These are phyloP conservation scores for Oleoguttula mirabilis DNA, from an alignment of 495 filamentous ascomycete genomes.

Conservation along the genomic window DNA sequence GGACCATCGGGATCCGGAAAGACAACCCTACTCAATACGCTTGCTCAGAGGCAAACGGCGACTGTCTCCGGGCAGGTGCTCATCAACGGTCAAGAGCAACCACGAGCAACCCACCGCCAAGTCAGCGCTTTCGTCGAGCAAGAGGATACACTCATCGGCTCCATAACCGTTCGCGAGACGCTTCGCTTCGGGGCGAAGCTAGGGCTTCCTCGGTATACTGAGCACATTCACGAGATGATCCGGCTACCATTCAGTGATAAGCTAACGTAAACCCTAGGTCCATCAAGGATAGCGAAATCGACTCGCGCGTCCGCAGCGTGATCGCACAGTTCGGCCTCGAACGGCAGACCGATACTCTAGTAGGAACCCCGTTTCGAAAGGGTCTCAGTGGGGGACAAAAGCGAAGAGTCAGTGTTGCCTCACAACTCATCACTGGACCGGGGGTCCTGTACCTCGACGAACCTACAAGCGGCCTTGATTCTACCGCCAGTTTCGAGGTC, in stretches of 20 bases:
- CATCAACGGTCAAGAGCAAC: conserved; percentile 42
- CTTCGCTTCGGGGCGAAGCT: conserved; percentile 50
- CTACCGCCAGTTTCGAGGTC: conserved; percentile 51
- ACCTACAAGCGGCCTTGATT: conserved; percentile 66
- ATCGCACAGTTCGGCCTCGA: conserved; percentile 48
- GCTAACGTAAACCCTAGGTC: too few species aligned
- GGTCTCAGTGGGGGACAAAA: conserved; percentile 72
- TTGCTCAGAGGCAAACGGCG: conserved; percentile 45
- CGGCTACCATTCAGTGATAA: too few species aligned
- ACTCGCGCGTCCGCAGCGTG: conserved; percentile 40
- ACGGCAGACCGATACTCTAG: conserved; percentile 48
- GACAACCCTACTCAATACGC: conserved; percentile 60
- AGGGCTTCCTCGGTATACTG: conserved; percentile 28
- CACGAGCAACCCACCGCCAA: conserved; percentile 31
- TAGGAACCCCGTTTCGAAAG: conserved; percentile 66
- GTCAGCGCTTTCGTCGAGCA: conserved; percentile 66
- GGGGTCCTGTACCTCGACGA: conserved; percentile 70
- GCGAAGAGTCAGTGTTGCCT: conserved; percentile 56
- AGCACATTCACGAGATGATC: too few species aligned
- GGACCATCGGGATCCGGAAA: conserved; percentile 61
- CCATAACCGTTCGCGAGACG: conserved; percentile 62
- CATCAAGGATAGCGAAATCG: conserved; percentile 35
- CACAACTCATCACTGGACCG: conserved; percentile 61
- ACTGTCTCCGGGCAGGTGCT: conserved; percentile 36
- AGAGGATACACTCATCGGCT: conserved; percentile 66